Conservation (phyloP, 257 asterid genomes). For the Capsicum pubescens region DNA sequence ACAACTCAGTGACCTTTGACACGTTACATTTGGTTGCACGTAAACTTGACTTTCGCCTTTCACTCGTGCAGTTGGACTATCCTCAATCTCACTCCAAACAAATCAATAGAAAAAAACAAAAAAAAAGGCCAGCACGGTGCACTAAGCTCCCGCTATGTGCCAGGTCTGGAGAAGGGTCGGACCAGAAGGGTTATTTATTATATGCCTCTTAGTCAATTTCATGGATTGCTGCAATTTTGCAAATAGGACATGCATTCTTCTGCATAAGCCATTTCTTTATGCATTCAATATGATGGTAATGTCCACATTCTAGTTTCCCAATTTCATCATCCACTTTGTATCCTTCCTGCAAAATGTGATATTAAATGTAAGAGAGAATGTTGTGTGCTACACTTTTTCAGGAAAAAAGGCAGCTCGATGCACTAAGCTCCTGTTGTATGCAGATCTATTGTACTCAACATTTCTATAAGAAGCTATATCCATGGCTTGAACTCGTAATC, state of each 20-base stretch:
- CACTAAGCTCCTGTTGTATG: too few relatives aligned
- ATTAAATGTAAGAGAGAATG: not conserved
- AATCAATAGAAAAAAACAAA: not conserved
- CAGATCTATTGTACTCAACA: not conserved
- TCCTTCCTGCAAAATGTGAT: not conserved
- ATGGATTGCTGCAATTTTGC: constrained; percentile 52
- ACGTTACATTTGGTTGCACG: too few relatives aligned
- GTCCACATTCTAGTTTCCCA: constrained; percentile 58
- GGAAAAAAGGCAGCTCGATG: too few relatives aligned
- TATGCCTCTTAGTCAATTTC: not conserved
- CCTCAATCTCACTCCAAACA: not conserved
- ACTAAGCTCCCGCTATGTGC: too few relatives aligned
- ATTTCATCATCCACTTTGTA: constrained; percentile 44
- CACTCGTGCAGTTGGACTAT: too few relatives aligned
- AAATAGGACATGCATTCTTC: constrained; percentile 63
- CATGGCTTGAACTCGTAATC: not conserved
- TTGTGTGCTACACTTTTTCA: not conserved
- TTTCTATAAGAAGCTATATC: not conserved
- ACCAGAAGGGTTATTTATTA: too few relatives aligned
- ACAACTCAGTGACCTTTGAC: too few relatives aligned
- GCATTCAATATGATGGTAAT: constrained; percentile 64
- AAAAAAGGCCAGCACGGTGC: too few relatives aligned
- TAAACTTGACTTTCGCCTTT: too few relatives aligned
- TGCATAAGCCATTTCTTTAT: constrained; percentile 69
- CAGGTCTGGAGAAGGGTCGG: too few relatives aligned